A percentile compares a stretch with the other conserved stretches of the same genome.
These are phyloP conservation scores for Aspergillus steynii DNA, from an alignment of 495 filamentous ascomycete species.

Conservation along the genomic window DNA sequence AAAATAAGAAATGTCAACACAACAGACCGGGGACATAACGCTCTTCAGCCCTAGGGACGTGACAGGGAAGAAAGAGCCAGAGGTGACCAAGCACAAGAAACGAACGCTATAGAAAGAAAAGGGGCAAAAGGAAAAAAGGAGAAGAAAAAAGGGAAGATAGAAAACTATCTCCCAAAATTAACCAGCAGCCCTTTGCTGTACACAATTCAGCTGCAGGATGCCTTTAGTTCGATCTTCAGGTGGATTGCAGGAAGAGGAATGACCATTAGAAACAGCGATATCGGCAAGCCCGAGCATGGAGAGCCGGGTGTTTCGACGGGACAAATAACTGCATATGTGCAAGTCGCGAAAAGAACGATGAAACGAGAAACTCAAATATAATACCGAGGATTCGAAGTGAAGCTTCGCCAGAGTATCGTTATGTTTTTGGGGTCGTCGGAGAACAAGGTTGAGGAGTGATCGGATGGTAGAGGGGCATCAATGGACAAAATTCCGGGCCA, in stretches of 20 bases:
- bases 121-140: conserved; percentile 5
- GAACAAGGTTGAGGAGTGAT: conserved; percentile 16
- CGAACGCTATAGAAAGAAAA: conserved; percentile 19
- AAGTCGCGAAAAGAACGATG: conserved; percentile 28
- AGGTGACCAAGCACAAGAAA: conserved; percentile 34
- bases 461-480: conserved; percentile 11
- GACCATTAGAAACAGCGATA: conserved; percentile 5
- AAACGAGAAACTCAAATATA: conserved; percentile 29
- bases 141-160: conserved; percentile 18
- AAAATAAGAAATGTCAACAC: conserved; percentile 18
- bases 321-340: conserved; percentile 34
- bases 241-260: conserved; percentile 9
- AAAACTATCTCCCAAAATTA: conserved; percentile 20
- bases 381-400: conserved; percentile 18
- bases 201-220: conserved; percentile 26
- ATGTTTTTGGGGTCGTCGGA: conserved; percentile 41
- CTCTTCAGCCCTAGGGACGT: conserved; percentile 45
- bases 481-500: conserved; percentile 9
- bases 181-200: conserved; percentile 37
- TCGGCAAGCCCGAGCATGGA: background rate
- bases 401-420: conserved; percentile 38
- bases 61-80: conserved; percentile 39
- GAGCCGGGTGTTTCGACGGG: background rate
- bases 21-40: conserved; percentile 22
- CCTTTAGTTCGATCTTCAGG: conserved; percentile 11